Base-by-base conservation (phyloP, 805 yeast genomes). In the Candida loeiensis region DNA sequence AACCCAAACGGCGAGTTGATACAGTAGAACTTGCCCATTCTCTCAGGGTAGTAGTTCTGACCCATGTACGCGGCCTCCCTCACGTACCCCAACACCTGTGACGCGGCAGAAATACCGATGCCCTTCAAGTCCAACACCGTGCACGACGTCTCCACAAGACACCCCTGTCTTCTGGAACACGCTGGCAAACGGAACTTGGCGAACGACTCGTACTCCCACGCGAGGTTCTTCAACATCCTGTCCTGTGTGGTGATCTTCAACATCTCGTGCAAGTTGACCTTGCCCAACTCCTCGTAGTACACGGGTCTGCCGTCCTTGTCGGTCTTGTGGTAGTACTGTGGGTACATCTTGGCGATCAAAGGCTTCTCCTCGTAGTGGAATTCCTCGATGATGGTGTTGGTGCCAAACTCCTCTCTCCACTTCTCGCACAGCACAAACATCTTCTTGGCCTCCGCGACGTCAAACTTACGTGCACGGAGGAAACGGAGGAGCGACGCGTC, bases 1-100 rank as follows among this genome's bases (percentile, higher is more conserved):
- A 93, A 93, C 2, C 99, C 99, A 59, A 89, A 93, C 48, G 99
- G 99, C 1, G 98, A 95, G 59, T 93, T 93, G 66, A 93, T 87
- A 54, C 90, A 71, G 68, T 89, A 91, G 61, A 91, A 93, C 65
- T 86, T 89, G 58, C 99, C 99, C 99, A 93, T 93, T 66, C 98
- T 85, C 74, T 93, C 99, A 12, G 99, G 99, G 63, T 93, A 93
- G 68, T 86, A 91, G 69, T 93, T 87, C 73, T 93, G 99, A 44
- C 98, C 96, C 54, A 93, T 87, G 55, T 77, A 71, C 11, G 96
- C 86, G 7, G 99, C 96, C 66, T 90, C 97, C 61, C 82, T 81
- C 40, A 93, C 95, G 64, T 89, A 93, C 9, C 82, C 73, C 48
- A 88, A 72, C 31, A 93, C 99, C 59, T 83, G 87, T 48, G 82